Percentiles rank a stretch among this genome's conserved stretches.
Conservation (phyloP, 1,284 basidiomycete species). For the Sporisorium sorghi region DNA sequence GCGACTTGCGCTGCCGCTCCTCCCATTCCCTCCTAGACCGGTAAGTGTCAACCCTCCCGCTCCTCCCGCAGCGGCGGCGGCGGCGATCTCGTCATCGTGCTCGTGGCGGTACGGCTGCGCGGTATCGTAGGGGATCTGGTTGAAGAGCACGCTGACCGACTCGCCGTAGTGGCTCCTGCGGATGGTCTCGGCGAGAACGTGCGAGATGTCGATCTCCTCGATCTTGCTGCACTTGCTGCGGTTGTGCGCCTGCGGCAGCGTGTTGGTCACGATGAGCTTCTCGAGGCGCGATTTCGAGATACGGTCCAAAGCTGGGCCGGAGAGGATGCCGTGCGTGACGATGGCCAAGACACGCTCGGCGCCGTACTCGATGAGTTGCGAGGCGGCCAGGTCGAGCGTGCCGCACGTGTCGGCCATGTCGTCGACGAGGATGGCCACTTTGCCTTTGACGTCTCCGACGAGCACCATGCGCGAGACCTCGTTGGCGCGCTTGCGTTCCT, state of each 20-base stretch:
- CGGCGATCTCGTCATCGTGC: slow-evolving; percentile 38
- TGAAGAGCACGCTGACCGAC: slow-evolving; percentile 64
- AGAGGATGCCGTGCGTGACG: slow-evolving; percentile 97
- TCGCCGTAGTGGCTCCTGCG: slow-evolving; percentile 76
- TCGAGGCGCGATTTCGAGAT: slow-evolving; percentile 74
- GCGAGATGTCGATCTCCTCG: slow-evolving; percentile 89
- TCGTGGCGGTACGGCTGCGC: slow-evolving; percentile 67
- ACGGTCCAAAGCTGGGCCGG: slow-evolving; percentile 81
- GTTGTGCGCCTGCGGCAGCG: slow-evolving; percentile 89
- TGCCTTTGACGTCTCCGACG: slow-evolving; percentile 91
- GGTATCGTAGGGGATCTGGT: slow-evolving; percentile 68
- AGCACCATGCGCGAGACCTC: slow-evolving; percentile 99
- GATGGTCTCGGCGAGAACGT: slow-evolving; percentile 96
- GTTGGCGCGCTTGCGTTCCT: slow-evolving; percentile 99
- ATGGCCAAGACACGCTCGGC: slow-evolving; percentile 88
- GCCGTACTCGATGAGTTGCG: slow-evolving; percentile 89
- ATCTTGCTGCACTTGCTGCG: slow-evolving; percentile 83
- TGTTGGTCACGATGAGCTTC: slow-evolving; percentile 98
- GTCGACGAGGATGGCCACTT: slow-evolving; percentile 97
- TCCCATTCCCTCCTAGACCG: too few relatives aligned
- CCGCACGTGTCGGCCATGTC: slow-evolving; percentile 99
- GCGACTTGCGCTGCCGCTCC: neutral
- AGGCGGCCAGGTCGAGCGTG: slow-evolving; percentile 91
- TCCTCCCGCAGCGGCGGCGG: neutral
- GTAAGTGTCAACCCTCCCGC: neutral